Evolutionary conservation across 345 rosid genomes (phyloP), one percentile per base, ranked within the genome.

Genomic region (Citrus hindsii): DNA sequence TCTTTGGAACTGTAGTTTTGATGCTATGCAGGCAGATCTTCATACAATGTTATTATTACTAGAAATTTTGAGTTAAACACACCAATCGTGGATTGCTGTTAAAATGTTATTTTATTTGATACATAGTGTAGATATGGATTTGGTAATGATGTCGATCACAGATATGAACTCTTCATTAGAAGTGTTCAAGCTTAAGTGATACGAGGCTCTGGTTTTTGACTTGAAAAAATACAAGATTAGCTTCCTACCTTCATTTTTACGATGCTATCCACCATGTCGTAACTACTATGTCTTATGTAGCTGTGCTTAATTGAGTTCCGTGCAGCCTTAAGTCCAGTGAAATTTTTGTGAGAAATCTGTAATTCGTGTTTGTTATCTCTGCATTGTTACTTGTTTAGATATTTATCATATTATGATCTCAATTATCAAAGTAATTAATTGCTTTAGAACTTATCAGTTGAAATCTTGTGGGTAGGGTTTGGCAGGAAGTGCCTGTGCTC

Each of bases 401-500:
- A 69, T 76, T 37, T 56, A 21, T 80, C 27, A 22, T 46, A 35
- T 48, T 32, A 35, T 58, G 33, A 33, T 73, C 28, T 53, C 12
- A 18, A 14, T 70, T 48, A 21, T 28, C 69, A 56, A 32, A 9
- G 4, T 64, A 51, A 56, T 32, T 42, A 25, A 58, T 12, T n/a
- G 55, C n/a, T 24, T 14, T 32, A 9, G 42, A 65, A 53, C 85
- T 79, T 74, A 76, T 71, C 6, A 32, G 56, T 77, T 75, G 5
- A 67, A 67, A 72, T 46, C 30, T 51, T 83, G 40, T 82, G 63
- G 51, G 74, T 82, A 95, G 99, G 88, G 82, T 92, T 56, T 93
- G 99, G 98, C 98, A 91, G 86, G 98, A 95, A 86, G 92, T 90
- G 3, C 97, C 98, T 1, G 84, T 90, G 76, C 93, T 96, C 13